A percentile compares a stretch with the other conserved stretches of the same genome.
These are phyloP conservation scores for Eucalyptus regnans DNA, from an alignment of 345 rosid genomes.

Conservation along the genomic window DNA sequence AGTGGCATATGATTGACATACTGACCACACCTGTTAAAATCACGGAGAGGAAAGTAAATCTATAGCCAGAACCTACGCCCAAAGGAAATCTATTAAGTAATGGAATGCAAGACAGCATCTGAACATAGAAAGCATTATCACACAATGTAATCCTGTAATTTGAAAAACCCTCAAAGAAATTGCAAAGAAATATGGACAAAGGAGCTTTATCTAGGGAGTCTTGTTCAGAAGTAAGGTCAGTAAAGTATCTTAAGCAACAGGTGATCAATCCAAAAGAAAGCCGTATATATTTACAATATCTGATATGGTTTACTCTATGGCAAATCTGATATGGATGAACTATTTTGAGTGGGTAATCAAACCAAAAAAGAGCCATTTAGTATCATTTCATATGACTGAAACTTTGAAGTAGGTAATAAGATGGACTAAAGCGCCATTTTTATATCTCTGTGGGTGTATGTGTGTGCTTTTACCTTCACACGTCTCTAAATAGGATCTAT, in stretches of 20 bases:
- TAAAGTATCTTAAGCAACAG: background rate
- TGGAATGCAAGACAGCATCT: background rate
- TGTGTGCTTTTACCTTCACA: background rate
- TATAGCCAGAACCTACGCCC: background rate
- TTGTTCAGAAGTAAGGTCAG: background rate
- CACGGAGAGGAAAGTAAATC: background rate
- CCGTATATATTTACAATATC: background rate
- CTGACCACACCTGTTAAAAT: background rate
- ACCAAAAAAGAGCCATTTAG: background rate
- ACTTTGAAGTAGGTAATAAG: background rate
- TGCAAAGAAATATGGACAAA: background rate
- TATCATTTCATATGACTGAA: background rate
- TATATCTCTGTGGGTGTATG: background rate
- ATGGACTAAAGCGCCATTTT: background rate
- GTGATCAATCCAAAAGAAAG: background rate
- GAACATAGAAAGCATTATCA: background rate
- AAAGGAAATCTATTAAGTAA: background rate
- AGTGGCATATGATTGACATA: background rate
- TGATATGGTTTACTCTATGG: background rate
- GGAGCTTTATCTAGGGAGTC: background rate
- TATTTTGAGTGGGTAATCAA: background rate
- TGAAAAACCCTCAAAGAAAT: background rate
- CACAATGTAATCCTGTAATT: background rate
- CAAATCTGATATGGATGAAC: background rate
- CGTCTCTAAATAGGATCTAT: background rate